phyloP scores from a whole-genome alignment of 805 yeast species.

The Saccharomyces jurei region DNA sequence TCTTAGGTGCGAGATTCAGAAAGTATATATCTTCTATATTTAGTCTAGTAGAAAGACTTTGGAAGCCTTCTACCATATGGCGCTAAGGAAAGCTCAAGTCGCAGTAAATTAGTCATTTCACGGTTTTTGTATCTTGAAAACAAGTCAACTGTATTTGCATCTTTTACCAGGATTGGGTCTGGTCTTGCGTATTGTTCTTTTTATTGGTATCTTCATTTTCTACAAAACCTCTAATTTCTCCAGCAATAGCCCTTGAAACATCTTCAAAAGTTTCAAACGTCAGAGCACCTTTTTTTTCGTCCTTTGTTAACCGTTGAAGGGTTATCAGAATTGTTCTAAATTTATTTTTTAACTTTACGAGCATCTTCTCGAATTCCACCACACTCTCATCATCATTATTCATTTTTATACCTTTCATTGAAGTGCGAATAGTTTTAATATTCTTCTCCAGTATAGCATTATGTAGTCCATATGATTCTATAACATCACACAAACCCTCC shows the following conservation, averaged over 20 bases:
- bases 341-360: slow-evolving; percentile 53
- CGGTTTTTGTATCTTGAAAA: background rate
- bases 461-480: slow-evolving; percentile 27
- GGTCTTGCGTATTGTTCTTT: slow-evolving; percentile 15
- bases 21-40: background rate
- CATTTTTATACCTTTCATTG: slow-evolving; percentile 29
- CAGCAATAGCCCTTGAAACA: slow-evolving; percentile 24
- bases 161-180: slow-evolving; percentile 22
- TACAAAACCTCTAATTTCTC: slow-evolving; percentile 26
- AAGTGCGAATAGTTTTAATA: slow-evolving; percentile 16
- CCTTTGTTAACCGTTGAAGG: slow-evolving; percentile 16
- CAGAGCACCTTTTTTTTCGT: slow-evolving; percentile 17
- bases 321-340: slow-evolving; percentile 42
- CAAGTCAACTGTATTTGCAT: background rate
- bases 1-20: too few relatives aligned
- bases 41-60: background rate
- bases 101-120: too few relatives aligned
- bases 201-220: slow-evolving; percentile 19
- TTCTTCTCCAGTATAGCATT: slow-evolving; percentile 14
- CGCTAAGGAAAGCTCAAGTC: too few relatives aligned
- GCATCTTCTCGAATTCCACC: slow-evolving; percentile 42
- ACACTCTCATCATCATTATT: slow-evolving; percentile 51
- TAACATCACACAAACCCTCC: slow-evolving; percentile 38
- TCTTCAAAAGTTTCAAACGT: slow-evolving; percentile 31
- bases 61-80: too few relatives aligned